These are phyloP conservation scores for Fusarium nanum DNA, from an alignment of 2,329 filamentous ascomycete genomes.

Conservation along the genomic window DNA sequence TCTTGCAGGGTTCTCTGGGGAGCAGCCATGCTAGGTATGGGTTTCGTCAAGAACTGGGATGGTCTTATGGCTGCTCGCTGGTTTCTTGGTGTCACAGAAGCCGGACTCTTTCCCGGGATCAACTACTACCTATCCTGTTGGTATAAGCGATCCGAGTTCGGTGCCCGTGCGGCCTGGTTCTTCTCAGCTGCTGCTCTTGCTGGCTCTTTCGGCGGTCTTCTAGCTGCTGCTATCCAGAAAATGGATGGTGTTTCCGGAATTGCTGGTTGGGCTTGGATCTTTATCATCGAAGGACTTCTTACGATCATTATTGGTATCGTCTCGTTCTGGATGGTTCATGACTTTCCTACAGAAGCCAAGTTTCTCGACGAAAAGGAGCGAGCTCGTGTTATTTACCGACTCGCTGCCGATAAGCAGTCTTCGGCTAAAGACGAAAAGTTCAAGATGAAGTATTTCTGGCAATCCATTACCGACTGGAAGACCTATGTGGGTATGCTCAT, in stretches of 20 bases:
- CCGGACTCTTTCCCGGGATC: conserved; percentile 80
- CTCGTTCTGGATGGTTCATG: conserved; percentile 83
- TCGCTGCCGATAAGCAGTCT: conserved; percentile 77
- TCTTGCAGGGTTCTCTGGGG: conserved; percentile 70
- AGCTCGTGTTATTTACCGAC: conserved; percentile 75
- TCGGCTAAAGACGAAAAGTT: conserved; percentile 82
- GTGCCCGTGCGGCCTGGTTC: conserved; percentile 83
- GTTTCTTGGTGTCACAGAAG: conserved; percentile 80
- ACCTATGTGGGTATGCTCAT: conserved; percentile 80
- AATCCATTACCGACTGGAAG: conserved; percentile 84
- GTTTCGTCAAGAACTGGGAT: conserved; percentile 71
- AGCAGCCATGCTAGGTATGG: conserved; percentile 75
- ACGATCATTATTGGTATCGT: conserved; percentile 75
- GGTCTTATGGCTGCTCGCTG: conserved; percentile 74
- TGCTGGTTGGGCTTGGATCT: conserved; percentile 73
- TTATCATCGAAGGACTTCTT: conserved; percentile 75
- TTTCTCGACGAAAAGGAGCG: conserved; percentile 80
- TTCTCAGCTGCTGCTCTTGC: conserved; percentile 85
- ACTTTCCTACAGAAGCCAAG: conserved; percentile 81
- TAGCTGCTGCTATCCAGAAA: conserved; percentile 76
- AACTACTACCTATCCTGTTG: conserved; percentile 87
- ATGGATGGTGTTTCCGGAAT: conserved; percentile 73
- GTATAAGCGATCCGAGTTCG: conserved; percentile 84
- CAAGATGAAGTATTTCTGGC: conserved; percentile 77
- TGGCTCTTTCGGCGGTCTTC: conserved; percentile 80